phyloP scores from a whole-genome alignment of 2,329 filamentous ascomycete species.

The Ramularia endophylla region DNA sequence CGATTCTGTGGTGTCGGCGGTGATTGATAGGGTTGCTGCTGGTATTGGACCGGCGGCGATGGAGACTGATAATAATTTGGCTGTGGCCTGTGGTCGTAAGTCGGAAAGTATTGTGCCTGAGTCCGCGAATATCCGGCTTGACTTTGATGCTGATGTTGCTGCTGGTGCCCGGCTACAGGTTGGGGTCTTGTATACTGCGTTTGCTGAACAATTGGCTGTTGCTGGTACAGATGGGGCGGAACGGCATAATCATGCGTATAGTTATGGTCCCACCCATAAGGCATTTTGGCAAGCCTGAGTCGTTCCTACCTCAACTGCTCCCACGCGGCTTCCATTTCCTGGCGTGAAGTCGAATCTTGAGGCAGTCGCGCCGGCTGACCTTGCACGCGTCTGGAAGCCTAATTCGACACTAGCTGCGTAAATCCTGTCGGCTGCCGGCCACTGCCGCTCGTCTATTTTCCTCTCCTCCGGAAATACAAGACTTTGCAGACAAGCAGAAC shows the following conservation, averaged over 20 bases:
- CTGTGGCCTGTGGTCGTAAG: slow-evolving; percentile 12
- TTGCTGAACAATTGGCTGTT: too few relatives aligned
- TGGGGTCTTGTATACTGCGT: too few relatives aligned
- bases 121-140: slow-evolving; percentile 1
- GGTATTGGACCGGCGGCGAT: slow-evolving; percentile 6
- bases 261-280: neutral
- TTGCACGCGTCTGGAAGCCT: neutral
- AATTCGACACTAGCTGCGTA: slow-evolving; percentile 1
- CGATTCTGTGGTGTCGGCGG: slow-evolving; percentile 8
- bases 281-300: neutral
- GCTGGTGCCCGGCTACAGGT: neutral
- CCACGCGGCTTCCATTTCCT: slow-evolving; percentile 1
- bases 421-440: slow-evolving; percentile 2
- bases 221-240: too few relatives aligned
- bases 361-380: slow-evolving; percentile 2
- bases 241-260: too few relatives aligned
- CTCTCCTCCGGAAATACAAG: too few relatives aligned
- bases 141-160: neutral
- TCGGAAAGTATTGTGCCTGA: slow-evolving; percentile 10
- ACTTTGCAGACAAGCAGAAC: too few relatives aligned
- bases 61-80: slow-evolving; percentile 15
- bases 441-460: too few relatives aligned
- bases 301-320: slow-evolving; percentile 9
- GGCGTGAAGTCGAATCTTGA: slow-evolving; percentile 1
- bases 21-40: slow-evolving; percentile 15